phyloP scores from a whole-genome alignment of 192 early-diverging fungal genomes.

The Bifiguratus adelaidae region DNA sequence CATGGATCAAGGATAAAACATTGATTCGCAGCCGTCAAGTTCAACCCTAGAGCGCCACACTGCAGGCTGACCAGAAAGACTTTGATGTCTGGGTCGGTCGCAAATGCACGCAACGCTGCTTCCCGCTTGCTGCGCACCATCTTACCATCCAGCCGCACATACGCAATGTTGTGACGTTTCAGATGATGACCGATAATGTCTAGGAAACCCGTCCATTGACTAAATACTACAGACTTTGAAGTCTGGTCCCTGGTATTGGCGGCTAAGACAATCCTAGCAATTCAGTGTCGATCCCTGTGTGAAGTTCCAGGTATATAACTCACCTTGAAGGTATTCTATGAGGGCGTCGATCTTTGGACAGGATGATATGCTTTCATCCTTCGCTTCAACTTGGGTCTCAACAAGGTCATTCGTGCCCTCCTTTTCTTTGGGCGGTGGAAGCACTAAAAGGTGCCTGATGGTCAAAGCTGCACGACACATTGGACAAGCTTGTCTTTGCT shows the following conservation, averaged over 20 bases:
- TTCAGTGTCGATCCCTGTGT: no score
- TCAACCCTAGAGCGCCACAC: slow-evolving; percentile 55
- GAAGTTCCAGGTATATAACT: no score
- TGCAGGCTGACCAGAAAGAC: slow-evolving; percentile 51
- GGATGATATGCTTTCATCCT: not conserved
- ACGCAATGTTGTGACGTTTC: slow-evolving; percentile 39
- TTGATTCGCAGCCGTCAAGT: slow-evolving; percentile 55
- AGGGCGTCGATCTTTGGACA: slow-evolving; percentile 30
- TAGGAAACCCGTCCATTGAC: slow-evolving; percentile 85
- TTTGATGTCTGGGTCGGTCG: slow-evolving; percentile 9
- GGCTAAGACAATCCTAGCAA: not conserved
- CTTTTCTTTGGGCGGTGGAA: not conserved
- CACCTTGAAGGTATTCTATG: slow-evolving; percentile 5
- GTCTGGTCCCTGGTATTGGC: not conserved
- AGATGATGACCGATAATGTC: slow-evolving; percentile 56
- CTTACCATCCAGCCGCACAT: slow-evolving; percentile 65
- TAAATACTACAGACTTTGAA: slow-evolving; percentile 83
- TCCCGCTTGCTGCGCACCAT: slow-evolving; percentile 17
- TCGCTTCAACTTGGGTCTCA: not conserved
- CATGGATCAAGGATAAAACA: slow-evolving; percentile 7
- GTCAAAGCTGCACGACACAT: not conserved
- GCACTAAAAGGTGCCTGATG: not conserved
- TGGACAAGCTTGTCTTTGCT: not conserved
- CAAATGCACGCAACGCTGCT: slow-evolving; percentile 18
- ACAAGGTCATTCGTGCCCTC: not conserved